These are phyloP conservation scores for Penicillium mononematosum DNA, from an alignment of 495 filamentous ascomycete genomes.

Conservation along the genomic window DNA sequence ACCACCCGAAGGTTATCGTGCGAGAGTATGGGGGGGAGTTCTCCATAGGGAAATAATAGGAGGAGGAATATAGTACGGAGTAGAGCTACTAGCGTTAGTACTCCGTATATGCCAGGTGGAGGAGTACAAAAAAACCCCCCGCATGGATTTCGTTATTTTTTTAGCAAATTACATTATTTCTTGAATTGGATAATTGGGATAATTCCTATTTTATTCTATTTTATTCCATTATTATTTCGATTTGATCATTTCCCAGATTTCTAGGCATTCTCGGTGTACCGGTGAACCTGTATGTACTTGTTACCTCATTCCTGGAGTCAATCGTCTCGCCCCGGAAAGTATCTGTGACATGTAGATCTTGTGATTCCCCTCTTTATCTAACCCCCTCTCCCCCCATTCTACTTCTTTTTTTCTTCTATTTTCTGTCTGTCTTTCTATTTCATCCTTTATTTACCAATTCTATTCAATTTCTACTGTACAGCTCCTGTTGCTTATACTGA, in stretches of 20 bases:
- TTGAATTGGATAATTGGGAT: too few relatives aligned
- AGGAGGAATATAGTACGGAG: constrained; percentile 2
- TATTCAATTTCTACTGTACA: constrained; percentile 11
- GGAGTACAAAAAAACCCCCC: not conserved
- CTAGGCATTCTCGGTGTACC: constrained; percentile 21
- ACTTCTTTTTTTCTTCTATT: constrained; percentile 18
- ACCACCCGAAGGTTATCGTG: constrained; percentile 22
- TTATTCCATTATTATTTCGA: constrained; percentile 6
- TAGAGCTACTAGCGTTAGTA: constrained; percentile 3
- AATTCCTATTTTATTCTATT: constrained; percentile 6
- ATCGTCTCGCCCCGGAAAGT: constrained; percentile 14
- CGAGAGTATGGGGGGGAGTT: not conserved
- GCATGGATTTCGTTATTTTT: not conserved
- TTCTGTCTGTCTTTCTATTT: constrained; percentile 10
- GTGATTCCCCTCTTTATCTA: constrained; percentile 22
- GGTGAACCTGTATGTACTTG: constrained; percentile 24
- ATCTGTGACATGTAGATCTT: constrained; percentile 19
- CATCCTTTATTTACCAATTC: constrained; percentile 5
- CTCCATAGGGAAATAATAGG: constrained; percentile 13
- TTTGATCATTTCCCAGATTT: constrained; percentile 11
- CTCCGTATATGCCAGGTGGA: not conserved
- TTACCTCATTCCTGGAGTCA: constrained; percentile 33
- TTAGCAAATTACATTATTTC: constrained; percentile 1
- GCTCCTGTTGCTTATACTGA: constrained; percentile 2
- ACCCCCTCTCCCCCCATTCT: constrained; percentile 9